Base-by-base conservation (phyloP, 805 yeast genomes). In the Wickerhamomyces canadensis region DNA sequence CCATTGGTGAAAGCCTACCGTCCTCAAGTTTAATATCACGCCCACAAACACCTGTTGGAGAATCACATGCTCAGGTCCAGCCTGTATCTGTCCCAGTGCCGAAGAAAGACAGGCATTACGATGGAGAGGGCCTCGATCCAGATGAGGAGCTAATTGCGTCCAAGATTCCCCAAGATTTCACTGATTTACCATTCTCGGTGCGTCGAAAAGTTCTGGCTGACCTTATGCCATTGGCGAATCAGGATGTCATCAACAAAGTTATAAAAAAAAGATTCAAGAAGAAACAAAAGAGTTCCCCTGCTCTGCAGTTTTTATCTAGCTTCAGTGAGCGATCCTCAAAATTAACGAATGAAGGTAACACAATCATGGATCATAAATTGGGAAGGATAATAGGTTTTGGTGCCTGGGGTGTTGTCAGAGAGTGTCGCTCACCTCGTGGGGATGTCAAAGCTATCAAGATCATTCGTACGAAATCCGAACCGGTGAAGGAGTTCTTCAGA, bases 361-460 rank as follows among this genome's bases (percentile, higher is more conserved):
- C 70, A 18, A 75, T 87, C 2, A 47, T 81, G 62, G 78, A 75
- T 13, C 76, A 77, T 47, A 69, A 61, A 23, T 55, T 88, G 22
- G 95, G 94, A 1, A 78, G 77, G 47, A 72, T 81, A 10, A 80
- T 87, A 43, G 96, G 96, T 2, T 76, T 75, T 54, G 96, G 97
- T 12, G 94, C 95, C 0, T 89, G 93, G 83, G 95, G 96, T 10
- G 72, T 80, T 21, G 81, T 88, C 10, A 65, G 95, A 40, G 91
- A 84, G 54, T 84, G 91, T 44, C 57, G 52, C 8, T 44, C 58
- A 13, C 40, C 48, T 12, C 54, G 53, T 18, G 48, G 43, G 6
- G 60, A 60, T 30, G 56, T 57, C 13, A 47, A 63, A 43, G 94
- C 93, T 1, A 75, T 83, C 45, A 84, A 84, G 55, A 70, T 76